phyloP scores from a whole-genome alignment of 2,329 filamentous ascomycete genomes.

The Verticillium nubilum region DNA sequence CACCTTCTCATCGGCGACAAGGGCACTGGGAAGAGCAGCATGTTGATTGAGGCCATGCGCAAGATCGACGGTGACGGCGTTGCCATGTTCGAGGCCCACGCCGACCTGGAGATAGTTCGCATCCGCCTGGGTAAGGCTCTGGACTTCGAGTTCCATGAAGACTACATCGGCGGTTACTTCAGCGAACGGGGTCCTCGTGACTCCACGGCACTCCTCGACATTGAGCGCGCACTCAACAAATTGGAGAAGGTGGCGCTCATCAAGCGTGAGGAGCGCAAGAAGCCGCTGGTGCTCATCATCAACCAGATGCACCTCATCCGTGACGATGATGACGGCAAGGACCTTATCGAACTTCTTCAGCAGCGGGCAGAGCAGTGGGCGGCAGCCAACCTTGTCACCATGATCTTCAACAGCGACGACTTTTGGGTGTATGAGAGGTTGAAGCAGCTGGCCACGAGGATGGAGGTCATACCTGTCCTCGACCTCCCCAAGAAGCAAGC shows the following conservation, averaged over 20 bases:
- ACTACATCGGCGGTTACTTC: slow-evolving; percentile 95
- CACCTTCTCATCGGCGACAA: slow-evolving; percentile 92
- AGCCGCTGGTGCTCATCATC: slow-evolving; percentile 84
- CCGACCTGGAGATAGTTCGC: slow-evolving; percentile 91
- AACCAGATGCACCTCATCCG: slow-evolving; percentile 90
- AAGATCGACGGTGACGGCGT: slow-evolving; percentile 85
- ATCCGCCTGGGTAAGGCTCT: slow-evolving; percentile 88
- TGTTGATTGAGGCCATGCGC: slow-evolving; percentile 92
- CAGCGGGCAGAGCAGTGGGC: slow-evolving; percentile 97
- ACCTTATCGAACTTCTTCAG: slow-evolving; percentile 89
- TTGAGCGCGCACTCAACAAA: slow-evolving; percentile 96
- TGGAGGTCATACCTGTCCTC: slow-evolving; percentile 84
- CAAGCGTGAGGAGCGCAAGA: slow-evolving; percentile 53
- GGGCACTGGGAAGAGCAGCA: slow-evolving; percentile 92
- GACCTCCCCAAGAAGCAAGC: slow-evolving; percentile 79
- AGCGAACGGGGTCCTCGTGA: slow-evolving; percentile 90
- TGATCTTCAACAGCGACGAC: slow-evolving; percentile 94
- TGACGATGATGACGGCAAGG: slow-evolving; percentile 87
- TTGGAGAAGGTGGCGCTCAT: slow-evolving; percentile 88
- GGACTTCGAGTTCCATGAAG: slow-evolving; percentile 95
- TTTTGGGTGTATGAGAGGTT: slow-evolving; percentile 98
- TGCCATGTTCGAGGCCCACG: slow-evolving; percentile 94
- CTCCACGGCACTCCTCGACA: slow-evolving; percentile 86
- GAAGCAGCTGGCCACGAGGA: slow-evolving; percentile 86
- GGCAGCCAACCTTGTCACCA: slow-evolving; percentile 80